Base-by-base conservation (phyloP, 1,284 basidiomycete genomes). In the Cerrena zonata region DNA sequence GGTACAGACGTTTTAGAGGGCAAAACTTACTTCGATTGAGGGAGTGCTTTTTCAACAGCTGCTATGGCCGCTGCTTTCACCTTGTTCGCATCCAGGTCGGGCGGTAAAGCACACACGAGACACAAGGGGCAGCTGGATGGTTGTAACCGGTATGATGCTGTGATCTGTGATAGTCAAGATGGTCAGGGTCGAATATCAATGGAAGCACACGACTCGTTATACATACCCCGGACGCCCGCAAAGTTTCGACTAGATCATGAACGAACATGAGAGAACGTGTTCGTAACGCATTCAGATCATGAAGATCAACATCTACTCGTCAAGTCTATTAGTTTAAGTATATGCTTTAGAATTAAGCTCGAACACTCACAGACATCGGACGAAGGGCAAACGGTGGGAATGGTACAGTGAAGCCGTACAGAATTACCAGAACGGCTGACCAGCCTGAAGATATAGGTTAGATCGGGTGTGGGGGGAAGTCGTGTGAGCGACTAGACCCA, bases 211-310 rank as follows among this genome's bases (percentile, higher is more conserved):
- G 46, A 36, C 50, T 48, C 18, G 18, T n/a, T n/a, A n/a, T 21
- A 34, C 40, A 26, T 61, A 88, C 84, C 57, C 83, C 84, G 51
- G 75, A 75, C 5, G 78, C 72, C 42, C 79, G 77, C 48, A 88
- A 73, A 3, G 75, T 73, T 55, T 78, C 75, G 39, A 84, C 64
- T 36, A 86, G 69, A 54, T 80, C 74, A 59, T 86, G 84, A 37
- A 86, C 74, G 64, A 86, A 82, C 25, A 77, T 57, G n/a, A 87
- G 71, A 38, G 79, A 78, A 44, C 80, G 77, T 39, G 80, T 75
- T 38, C 80, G 73, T 57, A 87, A 64, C 60, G 86, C 75, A 57
- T 84, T 69, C 58, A 88, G 71, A 71, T 89, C 77, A 65, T 88
- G 71, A 48, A 89, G 70, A 64, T 85, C 83, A 55, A 77, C 64